phyloP scores from a whole-genome alignment of 192 early-diverging fungal genomes.

The Lobulomyces angularis region DNA sequence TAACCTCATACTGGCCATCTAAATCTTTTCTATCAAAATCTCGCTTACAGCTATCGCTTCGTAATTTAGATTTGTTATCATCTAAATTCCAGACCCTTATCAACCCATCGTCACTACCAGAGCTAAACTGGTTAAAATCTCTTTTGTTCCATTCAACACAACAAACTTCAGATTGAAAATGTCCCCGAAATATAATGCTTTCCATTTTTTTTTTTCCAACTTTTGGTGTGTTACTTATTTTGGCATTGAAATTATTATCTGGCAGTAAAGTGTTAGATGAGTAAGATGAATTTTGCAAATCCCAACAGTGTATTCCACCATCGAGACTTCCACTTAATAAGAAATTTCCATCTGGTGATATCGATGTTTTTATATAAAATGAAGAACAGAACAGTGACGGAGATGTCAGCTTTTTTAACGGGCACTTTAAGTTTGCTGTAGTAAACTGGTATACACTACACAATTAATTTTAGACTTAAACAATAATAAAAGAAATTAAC shows the following conservation, averaged over 20 bases:
- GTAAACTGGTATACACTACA: constrained; percentile 60
- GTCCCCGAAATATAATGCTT: no score
- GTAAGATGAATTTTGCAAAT: constrained; percentile 24
- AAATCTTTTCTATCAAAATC: no score
- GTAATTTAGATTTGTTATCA: no score
- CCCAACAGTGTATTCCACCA: constrained; percentile 60
- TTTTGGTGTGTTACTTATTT: no score
- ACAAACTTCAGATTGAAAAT: constrained; percentile 59
- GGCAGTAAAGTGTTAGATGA: no score
- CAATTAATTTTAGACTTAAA: constrained; percentile 2
- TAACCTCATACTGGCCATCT: no score
- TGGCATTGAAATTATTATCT: no score
- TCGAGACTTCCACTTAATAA: constrained; percentile 60
- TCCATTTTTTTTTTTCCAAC: no score
- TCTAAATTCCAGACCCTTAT: constrained; percentile 58
- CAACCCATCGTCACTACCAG: constrained; percentile 63
- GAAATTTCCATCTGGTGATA: constrained; percentile 61
- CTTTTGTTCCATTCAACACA: constrained; percentile 61
- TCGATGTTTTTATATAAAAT: constrained; percentile 57
- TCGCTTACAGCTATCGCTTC: no score
- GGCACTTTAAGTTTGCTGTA: constrained; percentile 26
- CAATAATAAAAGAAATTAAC: constrained; percentile 8
- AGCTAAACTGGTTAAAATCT: constrained; percentile 35
- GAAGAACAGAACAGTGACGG: constrained; percentile 42
- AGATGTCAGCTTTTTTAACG: constrained; percentile 39